Conservation (phyloP, 1,284 basidiomycete species). For the Ganoderma lingzhi region DNA sequence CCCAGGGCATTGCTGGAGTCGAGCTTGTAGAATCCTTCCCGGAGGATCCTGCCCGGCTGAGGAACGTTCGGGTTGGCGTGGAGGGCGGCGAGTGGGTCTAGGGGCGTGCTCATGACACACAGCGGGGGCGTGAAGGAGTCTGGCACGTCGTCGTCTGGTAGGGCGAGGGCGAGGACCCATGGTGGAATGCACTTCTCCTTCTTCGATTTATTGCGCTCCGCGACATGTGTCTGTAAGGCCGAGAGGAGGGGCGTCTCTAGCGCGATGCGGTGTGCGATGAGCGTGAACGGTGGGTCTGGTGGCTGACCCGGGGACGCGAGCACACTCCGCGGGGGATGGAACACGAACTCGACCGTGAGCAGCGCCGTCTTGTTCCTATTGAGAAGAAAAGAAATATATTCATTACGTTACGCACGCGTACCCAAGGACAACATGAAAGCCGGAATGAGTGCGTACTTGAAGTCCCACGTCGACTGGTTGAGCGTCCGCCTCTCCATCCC, state of each 20-base stretch:
- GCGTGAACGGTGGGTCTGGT: conserved; percentile 50
- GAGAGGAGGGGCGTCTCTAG: conserved; percentile 58
- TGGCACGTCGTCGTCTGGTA: conserved; percentile 60
- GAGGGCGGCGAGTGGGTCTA: conserved; percentile 46
- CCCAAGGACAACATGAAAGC: neutral
- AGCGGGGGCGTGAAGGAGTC: conserved; percentile 62
- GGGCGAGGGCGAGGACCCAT: conserved; percentile 64
- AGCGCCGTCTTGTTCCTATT: conserved; percentile 70
- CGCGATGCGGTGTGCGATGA: conserved; percentile 70
- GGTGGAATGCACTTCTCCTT: conserved; percentile 53
- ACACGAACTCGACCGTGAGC: conserved; percentile 77
- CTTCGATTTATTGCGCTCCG: conserved; percentile 49
- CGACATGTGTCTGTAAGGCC: conserved; percentile 55
- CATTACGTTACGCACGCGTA: neutral
- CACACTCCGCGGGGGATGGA: conserved; percentile 58
- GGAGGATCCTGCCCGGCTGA: conserved; percentile 39
- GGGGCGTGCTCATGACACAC: conserved; percentile 62
- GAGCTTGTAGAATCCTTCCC: conserved; percentile 63
- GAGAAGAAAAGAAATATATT: conserved; percentile 13
- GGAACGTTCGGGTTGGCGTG: conserved; percentile 34
- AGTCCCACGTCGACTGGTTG: conserved; percentile 86
- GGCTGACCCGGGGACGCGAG: conserved; percentile 49
- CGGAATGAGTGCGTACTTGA: conserved; percentile 60
- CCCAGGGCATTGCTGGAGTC: conserved; percentile 58
- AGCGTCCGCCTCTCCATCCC: conserved; percentile 84